These are phyloP conservation scores for Cladosporium colombiae DNA, from an alignment of 2,329 filamentous ascomycete species.

Conservation along the genomic window DNA sequence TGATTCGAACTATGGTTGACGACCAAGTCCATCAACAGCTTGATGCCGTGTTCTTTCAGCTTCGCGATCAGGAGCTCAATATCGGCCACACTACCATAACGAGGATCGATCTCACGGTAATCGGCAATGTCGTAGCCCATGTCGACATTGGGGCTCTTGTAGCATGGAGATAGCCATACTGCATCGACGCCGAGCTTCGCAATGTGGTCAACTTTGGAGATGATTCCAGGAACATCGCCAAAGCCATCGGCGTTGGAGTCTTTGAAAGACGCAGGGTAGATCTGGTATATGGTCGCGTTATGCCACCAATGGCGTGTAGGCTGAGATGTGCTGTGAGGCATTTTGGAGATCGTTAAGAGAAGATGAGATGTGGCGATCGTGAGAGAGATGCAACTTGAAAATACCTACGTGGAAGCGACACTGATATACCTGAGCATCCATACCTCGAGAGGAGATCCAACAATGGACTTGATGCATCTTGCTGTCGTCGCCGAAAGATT, in stretches of 20 bases:
- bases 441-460: not conserved
- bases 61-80: constrained; percentile 63
- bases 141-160: constrained; percentile 61
- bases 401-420: not conserved
- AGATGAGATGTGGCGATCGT: not conserved
- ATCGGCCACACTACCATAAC: constrained; percentile 67
- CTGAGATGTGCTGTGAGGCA: constrained; percentile 29
- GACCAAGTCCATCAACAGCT: constrained; percentile 72
- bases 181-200: constrained; percentile 62
- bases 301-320: constrained; percentile 47
- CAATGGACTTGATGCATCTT: not conserved
- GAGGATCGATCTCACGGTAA: constrained; percentile 65
- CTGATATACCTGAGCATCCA: not conserved
- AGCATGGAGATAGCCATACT: constrained; percentile 68
- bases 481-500: not conserved
- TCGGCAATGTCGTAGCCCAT: constrained; percentile 72
- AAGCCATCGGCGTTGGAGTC: constrained; percentile 60
- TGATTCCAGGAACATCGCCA: constrained; percentile 65
- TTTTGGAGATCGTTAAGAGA: constrained; percentile 34
- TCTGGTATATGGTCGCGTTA: constrained; percentile 47
- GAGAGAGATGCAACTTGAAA: not conserved
- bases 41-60: constrained; percentile 64
- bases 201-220: constrained; percentile 63
- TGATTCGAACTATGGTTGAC: constrained; percentile 74
- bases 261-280: constrained; percentile 50